Conservation (phyloP, 2,329 filamentous ascomycete species). For the Cladosporium oxysporum region DNA sequence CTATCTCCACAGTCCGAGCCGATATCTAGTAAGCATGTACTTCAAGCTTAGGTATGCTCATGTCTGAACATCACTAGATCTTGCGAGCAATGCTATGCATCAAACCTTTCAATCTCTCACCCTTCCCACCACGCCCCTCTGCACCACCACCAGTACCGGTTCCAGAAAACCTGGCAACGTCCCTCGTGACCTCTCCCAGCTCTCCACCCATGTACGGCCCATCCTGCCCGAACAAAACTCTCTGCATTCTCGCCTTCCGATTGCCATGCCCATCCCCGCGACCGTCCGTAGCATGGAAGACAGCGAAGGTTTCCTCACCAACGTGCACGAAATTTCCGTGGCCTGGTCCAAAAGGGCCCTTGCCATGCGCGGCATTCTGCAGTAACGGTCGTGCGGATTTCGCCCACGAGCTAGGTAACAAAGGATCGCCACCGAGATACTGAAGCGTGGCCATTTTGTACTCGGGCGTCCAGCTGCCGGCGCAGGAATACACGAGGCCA, state of each 20-base stretch:
- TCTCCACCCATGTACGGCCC: slow-evolving; percentile 47
- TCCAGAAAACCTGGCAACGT: not conserved
- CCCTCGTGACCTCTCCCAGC: slow-evolving; percentile 39
- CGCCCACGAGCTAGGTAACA: slow-evolving; percentile 41
- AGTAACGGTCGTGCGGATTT: slow-evolving; percentile 45
- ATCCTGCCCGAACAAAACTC: slow-evolving; percentile 39
- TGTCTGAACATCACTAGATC: not conserved
- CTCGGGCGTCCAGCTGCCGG: slow-evolving; percentile 49
- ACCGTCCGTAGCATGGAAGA: slow-evolving; percentile 50
- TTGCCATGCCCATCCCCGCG: slow-evolving; percentile 48
- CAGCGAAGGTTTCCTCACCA: slow-evolving; percentile 44
- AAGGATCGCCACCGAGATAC: slow-evolving; percentile 43
- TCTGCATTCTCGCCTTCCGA: slow-evolving; percentile 47
- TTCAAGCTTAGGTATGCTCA: not conserved
- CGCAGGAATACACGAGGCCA: slow-evolving; percentile 50
- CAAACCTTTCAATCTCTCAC: not conserved
- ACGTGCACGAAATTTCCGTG: slow-evolving; percentile 49
- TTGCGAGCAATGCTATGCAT: not conserved
- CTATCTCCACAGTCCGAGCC: not conserved
- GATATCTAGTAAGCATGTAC: not conserved
- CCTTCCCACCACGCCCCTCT: not conserved
- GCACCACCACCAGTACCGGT: not conserved
- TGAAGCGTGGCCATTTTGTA: slow-evolving; percentile 52
- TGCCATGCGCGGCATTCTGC: slow-evolving; percentile 38
- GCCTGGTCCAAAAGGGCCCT: slow-evolving; percentile 47